Conservation (phyloP, 352 stramenopile species). For the Pythium aquatile region DNA sequence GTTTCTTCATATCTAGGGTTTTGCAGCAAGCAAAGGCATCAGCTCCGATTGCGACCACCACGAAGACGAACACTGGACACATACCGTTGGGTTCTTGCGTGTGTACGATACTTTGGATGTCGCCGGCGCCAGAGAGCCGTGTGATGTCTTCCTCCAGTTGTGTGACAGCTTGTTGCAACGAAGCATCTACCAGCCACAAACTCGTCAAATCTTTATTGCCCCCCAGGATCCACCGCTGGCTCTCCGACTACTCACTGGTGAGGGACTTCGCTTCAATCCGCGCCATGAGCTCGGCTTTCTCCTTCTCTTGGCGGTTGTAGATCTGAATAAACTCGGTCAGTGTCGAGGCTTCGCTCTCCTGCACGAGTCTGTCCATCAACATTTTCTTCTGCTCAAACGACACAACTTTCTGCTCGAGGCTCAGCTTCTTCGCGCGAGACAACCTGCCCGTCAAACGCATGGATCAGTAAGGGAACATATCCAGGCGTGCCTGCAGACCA, state of each 20-base stretch:
- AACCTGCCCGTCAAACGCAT: constrained; percentile 13
- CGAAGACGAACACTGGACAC: background rate
- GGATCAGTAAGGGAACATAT: background rate
- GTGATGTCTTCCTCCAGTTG: constrained; percentile 60
- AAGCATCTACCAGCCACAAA: constrained; percentile 30
- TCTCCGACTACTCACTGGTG: constrained; percentile 33
- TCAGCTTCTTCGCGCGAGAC: constrained; percentile 49
- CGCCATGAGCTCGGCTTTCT: constrained; percentile 48
- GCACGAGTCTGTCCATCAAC: constrained; percentile 55
- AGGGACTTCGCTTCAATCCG: constrained; percentile 53
- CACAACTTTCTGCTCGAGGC: constrained; percentile 58
- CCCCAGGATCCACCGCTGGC: background rate
- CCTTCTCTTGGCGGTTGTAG: constrained; percentile 60
- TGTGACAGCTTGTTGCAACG: constrained; percentile 43
- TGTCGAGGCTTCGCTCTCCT: constrained; percentile 48
- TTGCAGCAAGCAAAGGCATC: background rate
- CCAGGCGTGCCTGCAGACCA: background rate
- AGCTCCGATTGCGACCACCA: background rate
- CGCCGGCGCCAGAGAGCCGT: constrained; percentile 43
- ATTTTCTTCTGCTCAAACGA: constrained; percentile 73
- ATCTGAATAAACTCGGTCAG: constrained; percentile 60
- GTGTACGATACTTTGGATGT: constrained; percentile 36
- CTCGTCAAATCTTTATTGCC: background rate
- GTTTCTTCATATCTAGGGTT: constrained; percentile 45
- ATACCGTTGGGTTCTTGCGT: constrained; percentile 48